Conservation (phyloP, 208 protist genomes). For the Angomonas deanei region DNA sequence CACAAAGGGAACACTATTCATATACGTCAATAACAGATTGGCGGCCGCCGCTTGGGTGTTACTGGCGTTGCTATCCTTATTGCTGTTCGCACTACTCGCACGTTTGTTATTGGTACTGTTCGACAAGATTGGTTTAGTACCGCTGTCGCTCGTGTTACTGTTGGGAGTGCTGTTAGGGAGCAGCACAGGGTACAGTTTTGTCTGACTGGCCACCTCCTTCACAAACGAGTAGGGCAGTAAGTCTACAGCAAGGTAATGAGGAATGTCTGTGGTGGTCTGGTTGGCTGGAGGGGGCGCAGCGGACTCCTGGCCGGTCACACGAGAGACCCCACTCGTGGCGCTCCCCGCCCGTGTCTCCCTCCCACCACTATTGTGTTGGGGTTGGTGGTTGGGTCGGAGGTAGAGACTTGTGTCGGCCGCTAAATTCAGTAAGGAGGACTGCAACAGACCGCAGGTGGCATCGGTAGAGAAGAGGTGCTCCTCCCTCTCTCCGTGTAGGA, state of each 20-base stretch:
- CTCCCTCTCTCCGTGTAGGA: slow-evolving; percentile 4
- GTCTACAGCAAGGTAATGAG: slow-evolving; percentile 24
- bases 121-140: neutral
- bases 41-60: neutral
- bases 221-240: slow-evolving; percentile 33
- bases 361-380: neutral
- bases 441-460: slow-evolving; percentile 1
- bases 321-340: neutral
- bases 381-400: neutral
- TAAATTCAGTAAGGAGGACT: neutral
- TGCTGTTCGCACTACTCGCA: neutral
- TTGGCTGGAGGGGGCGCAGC: no score
- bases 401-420: neutral
- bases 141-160: neutral
- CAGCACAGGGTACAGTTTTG: slow-evolving; percentile 2
- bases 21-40: slow-evolving; percentile 3
- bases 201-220: slow-evolving; percentile 22
- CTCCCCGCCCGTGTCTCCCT: neutral
- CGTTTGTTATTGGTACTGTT: slow-evolving; percentile 3
- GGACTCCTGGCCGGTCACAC: no score
- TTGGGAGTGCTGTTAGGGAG: neutral
- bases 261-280: no score
- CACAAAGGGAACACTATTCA: slow-evolving; percentile 17
- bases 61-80: neutral
- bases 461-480: slow-evolving; percentile 8